Percentiles rank a stretch among this genome's conserved stretches.
These are phyloP conservation scores for Pythium sp. DNA, from an alignment of 352 stramenopile species.

Conservation along the genomic window DNA sequence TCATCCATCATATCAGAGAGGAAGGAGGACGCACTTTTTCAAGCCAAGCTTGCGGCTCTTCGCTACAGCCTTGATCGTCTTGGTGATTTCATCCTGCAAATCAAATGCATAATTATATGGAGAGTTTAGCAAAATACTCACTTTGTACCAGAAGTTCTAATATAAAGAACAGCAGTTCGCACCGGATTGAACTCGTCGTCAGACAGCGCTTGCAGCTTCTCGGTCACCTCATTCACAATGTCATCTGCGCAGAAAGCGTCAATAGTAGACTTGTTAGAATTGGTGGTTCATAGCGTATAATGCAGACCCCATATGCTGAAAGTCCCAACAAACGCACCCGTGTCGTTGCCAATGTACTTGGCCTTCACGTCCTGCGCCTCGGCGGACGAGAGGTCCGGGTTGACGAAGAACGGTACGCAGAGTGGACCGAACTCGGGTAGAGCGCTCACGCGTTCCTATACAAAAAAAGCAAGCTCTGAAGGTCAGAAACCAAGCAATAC, in stretches of 20 bases:
- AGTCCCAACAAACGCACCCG: constrained; percentile 9
- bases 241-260: constrained; percentile 22
- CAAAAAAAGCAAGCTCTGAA: neutral
- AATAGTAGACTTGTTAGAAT: too few relatives aligned
- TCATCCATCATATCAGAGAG: neutral
- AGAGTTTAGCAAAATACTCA: neutral
- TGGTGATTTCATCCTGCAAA: constrained; percentile 69
- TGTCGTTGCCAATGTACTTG: constrained; percentile 73
- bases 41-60: constrained; percentile 75
- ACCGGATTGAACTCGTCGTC: constrained; percentile 73
- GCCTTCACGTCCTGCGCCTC: constrained; percentile 62
- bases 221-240: constrained; percentile 48
- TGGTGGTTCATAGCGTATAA: too few relatives aligned
- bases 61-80: constrained; percentile 69
- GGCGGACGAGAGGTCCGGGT: constrained; percentile 47
- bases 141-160: neutral
- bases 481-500: neutral
- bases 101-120: neutral
- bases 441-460: constrained; percentile 71
- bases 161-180: constrained; percentile 6
- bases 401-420: constrained; percentile 68
- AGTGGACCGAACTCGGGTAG: constrained; percentile 79
- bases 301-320: too few relatives aligned
- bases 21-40: constrained; percentile 58
- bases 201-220: constrained; percentile 41